phyloP scores from a whole-genome alignment of 2,329 filamentous ascomycete genomes.

The Pseudogymnoascus sp. region DNA sequence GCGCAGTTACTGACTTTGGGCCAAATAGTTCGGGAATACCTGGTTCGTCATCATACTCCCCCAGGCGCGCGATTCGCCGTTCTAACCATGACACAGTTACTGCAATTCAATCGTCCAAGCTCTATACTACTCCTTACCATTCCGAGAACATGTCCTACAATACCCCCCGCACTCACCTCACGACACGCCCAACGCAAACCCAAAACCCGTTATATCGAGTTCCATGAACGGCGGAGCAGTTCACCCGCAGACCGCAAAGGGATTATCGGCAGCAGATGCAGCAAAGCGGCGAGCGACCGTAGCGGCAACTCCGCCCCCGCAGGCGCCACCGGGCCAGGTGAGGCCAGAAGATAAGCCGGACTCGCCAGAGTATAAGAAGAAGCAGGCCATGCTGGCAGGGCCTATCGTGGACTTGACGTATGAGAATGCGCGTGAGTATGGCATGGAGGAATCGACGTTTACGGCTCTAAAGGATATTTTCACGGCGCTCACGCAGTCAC shows the following conservation, averaged over 20 bases:
- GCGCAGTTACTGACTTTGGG: slow-evolving; percentile 22
- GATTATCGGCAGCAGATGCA: slow-evolving; percentile 46
- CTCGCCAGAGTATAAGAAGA: slow-evolving; percentile 96
- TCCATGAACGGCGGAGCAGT: slow-evolving; percentile 40
- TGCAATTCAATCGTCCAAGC: slow-evolving; percentile 98
- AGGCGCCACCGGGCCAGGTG: slow-evolving; percentile 35
- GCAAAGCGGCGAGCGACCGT: slow-evolving; percentile 48
- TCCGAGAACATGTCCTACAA: slow-evolving; percentile 87
- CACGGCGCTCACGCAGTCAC: slow-evolving; percentile 73
- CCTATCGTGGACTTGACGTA: slow-evolving; percentile 79
- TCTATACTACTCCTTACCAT: slow-evolving; percentile 89
- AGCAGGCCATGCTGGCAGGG: slow-evolving; percentile 79
- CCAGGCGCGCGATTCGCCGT: not conserved
- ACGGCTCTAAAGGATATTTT: slow-evolving; percentile 96
- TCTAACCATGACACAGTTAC: slow-evolving; percentile 53
- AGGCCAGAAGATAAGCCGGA: slow-evolving; percentile 89
- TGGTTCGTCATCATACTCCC: slow-evolving; percentile 51
- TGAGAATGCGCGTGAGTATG: slow-evolving; percentile 71
- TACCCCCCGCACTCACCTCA: slow-evolving; percentile 69
- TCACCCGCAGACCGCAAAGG: slow-evolving; percentile 44
- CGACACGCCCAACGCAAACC: slow-evolving; percentile 56
- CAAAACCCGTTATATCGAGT: slow-evolving; percentile 51
- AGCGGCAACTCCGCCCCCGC: slow-evolving; percentile 45
- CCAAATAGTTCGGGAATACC: slow-evolving; percentile 81
- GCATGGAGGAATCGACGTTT: slow-evolving; percentile 92